Conservation (phyloP, 2,329 filamentous ascomycete genomes). For the Thielaviopsis musarum region DNA sequence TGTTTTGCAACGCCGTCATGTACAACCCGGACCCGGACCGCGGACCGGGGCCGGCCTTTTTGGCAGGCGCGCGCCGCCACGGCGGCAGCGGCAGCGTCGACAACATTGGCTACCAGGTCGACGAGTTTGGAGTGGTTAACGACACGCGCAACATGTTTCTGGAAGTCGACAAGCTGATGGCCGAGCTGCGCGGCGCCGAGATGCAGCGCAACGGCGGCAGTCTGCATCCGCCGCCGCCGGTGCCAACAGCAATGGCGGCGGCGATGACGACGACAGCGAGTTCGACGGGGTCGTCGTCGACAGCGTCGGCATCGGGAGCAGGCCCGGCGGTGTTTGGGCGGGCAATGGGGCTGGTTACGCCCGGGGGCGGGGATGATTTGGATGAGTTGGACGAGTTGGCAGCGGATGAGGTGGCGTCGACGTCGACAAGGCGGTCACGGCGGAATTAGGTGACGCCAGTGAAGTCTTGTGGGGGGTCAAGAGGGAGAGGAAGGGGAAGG, state of each 20-base stretch:
- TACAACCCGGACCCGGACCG: conserved; percentile 76
- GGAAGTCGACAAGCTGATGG: conserved; percentile 65
- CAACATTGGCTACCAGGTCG: conserved; percentile 44
- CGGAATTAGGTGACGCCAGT: conserved; percentile 6
- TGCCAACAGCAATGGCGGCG: conserved; percentile 7
- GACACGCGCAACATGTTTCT: conserved; percentile 82
- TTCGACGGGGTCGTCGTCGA: conserved; percentile 10
- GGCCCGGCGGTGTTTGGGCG: conserved; percentile 17
- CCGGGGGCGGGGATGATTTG: conserved; percentile 28
- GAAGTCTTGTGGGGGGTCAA: background rate
- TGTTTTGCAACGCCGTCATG: conserved; percentile 98
- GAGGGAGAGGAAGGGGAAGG: background rate
- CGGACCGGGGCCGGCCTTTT: conserved; percentile 48
- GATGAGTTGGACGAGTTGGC: conserved; percentile 33
- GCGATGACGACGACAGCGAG: conserved; percentile 15
- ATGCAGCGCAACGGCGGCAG: conserved; percentile 27
- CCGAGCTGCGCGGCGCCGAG: conserved; percentile 60
- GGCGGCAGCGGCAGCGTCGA: conserved; percentile 23
- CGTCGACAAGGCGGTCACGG: conserved; percentile 11
- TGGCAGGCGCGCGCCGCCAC: conserved; percentile 24
- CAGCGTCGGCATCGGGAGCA: conserved; percentile 17
- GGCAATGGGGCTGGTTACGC: conserved; percentile 19
- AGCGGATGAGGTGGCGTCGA: conserved; percentile 20
- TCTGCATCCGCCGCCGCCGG: conserved; percentile 14
- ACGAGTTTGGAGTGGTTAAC: conserved; percentile 74